Percentiles rank a stretch among this genome's conserved stretches.
Evolutionary conservation across 768 basidiomycete species (phyloP).

Genomic region (Collybia mongolica): DNA sequence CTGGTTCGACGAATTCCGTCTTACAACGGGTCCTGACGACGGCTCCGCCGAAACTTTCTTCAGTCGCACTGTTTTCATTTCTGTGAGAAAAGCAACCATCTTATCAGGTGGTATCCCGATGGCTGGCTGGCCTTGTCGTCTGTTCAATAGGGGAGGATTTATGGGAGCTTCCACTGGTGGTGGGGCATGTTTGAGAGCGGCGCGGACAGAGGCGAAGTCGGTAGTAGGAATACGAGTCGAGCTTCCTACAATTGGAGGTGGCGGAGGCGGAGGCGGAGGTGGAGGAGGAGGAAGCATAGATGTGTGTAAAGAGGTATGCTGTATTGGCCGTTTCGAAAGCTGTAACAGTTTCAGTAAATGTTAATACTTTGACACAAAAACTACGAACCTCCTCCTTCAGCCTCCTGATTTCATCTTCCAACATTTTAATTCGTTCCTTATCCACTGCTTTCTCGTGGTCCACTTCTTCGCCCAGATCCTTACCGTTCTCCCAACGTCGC

Average conservation of each 20-base stretch:
- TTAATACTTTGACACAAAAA: not conserved
- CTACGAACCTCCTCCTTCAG: conserved; percentile 55
- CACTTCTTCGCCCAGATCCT: conserved; percentile 26
- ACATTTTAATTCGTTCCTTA: conserved; percentile 57
- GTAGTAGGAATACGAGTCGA: conserved; percentile 22
- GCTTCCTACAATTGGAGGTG: conserved; percentile 36
- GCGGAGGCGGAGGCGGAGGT: conserved; percentile 30
- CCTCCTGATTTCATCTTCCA: conserved; percentile 65
- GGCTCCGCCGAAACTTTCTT: conserved; percentile 43
- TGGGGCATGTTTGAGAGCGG: conserved; percentile 59
- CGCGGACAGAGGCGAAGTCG: conserved; percentile 60
- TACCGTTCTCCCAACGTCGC: conserved; percentile 35
- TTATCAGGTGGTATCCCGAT: conserved; percentile 77
- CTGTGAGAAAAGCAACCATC: conserved; percentile 78
- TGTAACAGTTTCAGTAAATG: conserved; percentile 18
- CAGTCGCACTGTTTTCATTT: conserved; percentile 75
- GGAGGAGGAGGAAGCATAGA: conserved; percentile 42
- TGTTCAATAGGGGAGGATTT: conserved; percentile 39
- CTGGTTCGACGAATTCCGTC: conserved; percentile 4
- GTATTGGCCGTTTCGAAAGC: conserved; percentile 42
- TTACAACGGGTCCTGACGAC: not conserved
- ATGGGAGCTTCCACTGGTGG: conserved; percentile 68
- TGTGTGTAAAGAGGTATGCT: not conserved
- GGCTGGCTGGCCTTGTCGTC: conserved; percentile 59
- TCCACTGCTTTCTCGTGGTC: conserved; percentile 50